Evolutionary conservation across 2,329 filamentous ascomycete species (phyloP), one percentile per base, ranked within the genome.

Genomic region (Chaetomiaceae sp.): DNA sequence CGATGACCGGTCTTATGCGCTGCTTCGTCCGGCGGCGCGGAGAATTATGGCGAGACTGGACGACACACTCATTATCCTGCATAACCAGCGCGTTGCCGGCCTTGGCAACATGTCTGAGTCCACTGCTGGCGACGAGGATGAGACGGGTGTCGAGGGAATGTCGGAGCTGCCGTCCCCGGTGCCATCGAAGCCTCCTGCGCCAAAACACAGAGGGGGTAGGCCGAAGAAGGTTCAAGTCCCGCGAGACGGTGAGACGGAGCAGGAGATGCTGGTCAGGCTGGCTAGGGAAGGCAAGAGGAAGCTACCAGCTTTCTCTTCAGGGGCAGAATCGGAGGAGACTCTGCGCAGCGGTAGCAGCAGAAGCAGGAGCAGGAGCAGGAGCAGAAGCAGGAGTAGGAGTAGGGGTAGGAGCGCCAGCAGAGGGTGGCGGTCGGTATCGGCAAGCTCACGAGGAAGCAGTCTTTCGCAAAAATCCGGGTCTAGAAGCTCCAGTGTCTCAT

Each of bases 31-130:
- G 0, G 77, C 81, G 0, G 77, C 87, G 10, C 77, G 84, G n/a
- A 85, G 89, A 59, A 78, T 91, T 14, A 74, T 96, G 8, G 70
- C 75, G 1, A 80, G 82, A 32, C 66, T 96, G 1, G 89, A 96
- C 61, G 68, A 74, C 5, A 76, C 92, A 0, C 77, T 96, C 5
- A 73, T 76, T 27, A 80, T 84, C 3, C 74, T 97, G 13, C 89
- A 91, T 64, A 81, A 84, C 54, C 76, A 81, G 1, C 79, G 85
- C 33, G 71, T 80, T 38, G 77, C 82, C 2, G 79, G 78, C 47
- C 58, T 71, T 40, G 53, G 58, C 18, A 58, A 61, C 25, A 64
- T 64, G 2, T 58, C 56, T 5, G 61, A 58, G 18, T 53, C 58
- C n/a, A 60, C 58, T 14, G 55, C 49, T 38, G 47, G 46, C 23